Conservation (phyloP, 768 basidiomycete species). For the Sistotremastrum suecicum region DNA sequence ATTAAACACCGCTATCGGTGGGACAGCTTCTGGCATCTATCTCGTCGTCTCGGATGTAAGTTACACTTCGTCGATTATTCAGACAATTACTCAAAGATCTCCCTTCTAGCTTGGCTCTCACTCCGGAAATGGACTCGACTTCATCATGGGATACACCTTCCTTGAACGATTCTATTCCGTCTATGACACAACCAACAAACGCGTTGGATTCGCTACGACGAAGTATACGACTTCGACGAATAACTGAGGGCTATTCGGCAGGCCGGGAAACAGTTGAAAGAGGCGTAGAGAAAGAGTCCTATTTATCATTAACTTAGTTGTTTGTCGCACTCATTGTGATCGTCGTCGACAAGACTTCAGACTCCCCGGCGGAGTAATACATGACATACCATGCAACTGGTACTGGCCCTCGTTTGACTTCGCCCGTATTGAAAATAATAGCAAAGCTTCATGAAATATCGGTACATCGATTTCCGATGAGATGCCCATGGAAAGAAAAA, state of each 20-base stretch:
- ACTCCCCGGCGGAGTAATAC: no score
- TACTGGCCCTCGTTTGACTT: no score
- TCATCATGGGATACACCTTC: constrained; percentile 41
- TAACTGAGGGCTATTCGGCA: constrained; percentile 10
- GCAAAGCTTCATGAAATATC: no score
- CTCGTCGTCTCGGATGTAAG: constrained; percentile 14
- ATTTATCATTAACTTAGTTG: no score
- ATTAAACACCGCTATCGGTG: constrained; percentile 44
- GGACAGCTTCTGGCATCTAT: constrained; percentile 35
- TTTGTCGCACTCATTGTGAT: no score
- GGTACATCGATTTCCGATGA: no score
- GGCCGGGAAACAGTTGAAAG: no score
- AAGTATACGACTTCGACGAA: constrained; percentile 18
- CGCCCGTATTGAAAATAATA: no score
- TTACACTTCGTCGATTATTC: background rate
- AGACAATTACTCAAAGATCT: constrained; percentile 24
- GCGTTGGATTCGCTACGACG: constrained; percentile 21
- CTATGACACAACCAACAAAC: constrained; percentile 19
- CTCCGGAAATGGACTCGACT: constrained; percentile 47
- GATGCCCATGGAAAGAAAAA: no score
- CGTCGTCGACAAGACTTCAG: no score
- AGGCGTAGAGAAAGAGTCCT: no score
- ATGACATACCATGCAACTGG: no score
- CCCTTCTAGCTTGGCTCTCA: constrained; percentile 25
- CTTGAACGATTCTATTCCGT: constrained; percentile 43